Base-by-base conservation (phyloP, 2,329 filamentous ascomycete species). In the Pseudogymnoascus sp. region DNA sequence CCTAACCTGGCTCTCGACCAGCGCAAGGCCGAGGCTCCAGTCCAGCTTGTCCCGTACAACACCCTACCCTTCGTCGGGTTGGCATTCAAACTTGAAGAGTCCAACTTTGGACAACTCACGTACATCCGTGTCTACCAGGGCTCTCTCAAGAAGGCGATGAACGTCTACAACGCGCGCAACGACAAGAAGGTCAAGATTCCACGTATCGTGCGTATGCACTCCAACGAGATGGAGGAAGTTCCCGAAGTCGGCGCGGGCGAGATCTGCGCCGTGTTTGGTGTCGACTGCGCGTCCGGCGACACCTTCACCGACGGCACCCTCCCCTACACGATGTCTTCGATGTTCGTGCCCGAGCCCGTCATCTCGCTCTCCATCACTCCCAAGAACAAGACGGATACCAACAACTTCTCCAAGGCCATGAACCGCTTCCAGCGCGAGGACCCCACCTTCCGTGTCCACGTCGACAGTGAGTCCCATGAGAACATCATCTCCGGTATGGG, bases 401-500 rank as follows among this genome's bases (percentile, higher is more conserved):
- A 91, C 74, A 95, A 96, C 80, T 99, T 99, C 83, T 93, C 89
- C 73, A 99, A 99, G 80, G 95, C 95, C 69, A 98, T 99, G 87
- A 95, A 93, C 75, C 90, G 95, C 70, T 99, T 99, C 84, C 93
- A 97, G 78, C 89, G 95, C 67, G 95, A 99, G 78, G 95, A 99
- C 72, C 95, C 95, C 3, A 99, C 95, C 11, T 99, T 99, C 85
- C 87, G 95, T 62, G 90, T 99, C 38, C 89, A 91, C 71, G 92
- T 96, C 71, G 95, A 99, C 73, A 78, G 85, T 14, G 95, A 99
- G 79, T 93, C 89, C 67, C 89, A 96, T 73, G 91, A 99, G 80
- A 98, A 93, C 59, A 96, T 99, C 73, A 98, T 99, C 73, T 96
- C 90, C 43, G 95, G 95, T 65, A 99, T 99, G 95, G 95, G 95